Conservation (phyloP, 2,329 filamentous ascomycete species). For the Bipolaris sorokiniana region DNA sequence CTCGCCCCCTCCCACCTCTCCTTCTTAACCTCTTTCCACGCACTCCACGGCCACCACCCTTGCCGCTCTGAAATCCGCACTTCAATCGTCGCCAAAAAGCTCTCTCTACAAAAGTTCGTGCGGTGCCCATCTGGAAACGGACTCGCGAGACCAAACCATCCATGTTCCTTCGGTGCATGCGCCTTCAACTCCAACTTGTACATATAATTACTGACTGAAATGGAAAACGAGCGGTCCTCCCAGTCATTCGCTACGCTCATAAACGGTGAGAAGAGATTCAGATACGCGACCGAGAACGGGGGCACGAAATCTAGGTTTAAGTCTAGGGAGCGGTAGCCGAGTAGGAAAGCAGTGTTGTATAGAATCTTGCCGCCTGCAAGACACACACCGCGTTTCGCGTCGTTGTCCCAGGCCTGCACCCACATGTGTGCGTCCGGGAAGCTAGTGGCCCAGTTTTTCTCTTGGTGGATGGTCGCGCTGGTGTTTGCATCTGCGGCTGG, state of each 20-base stretch:
- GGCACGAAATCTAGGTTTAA: conserved; percentile 53
- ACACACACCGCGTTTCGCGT: conserved; percentile 32
- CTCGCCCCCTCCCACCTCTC: conserved; percentile 53
- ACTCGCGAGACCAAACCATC: conserved; percentile 54
- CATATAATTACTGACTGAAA: conserved; percentile 49
- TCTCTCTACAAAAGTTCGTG: conserved; percentile 54
- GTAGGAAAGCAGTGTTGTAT: conserved; percentile 52
- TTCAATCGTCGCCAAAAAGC: conserved; percentile 54
- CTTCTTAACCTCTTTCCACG: conserved; percentile 50
- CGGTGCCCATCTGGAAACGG: conserved; percentile 57
- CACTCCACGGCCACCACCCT: conserved; percentile 41
- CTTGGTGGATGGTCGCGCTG: conserved; percentile 53
- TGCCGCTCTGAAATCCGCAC: conserved; percentile 51
- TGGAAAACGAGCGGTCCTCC: conserved; percentile 47
- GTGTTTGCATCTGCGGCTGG: conserved; percentile 39
- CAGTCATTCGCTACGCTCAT: conserved; percentile 52
- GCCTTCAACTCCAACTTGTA: conserved; percentile 52
- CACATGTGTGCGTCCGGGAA: conserved; percentile 54
- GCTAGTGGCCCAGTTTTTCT: conserved; percentile 59
- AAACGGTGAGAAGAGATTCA: conserved; percentile 49
- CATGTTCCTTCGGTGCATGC: conserved; percentile 49
- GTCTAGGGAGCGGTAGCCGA: conserved; percentile 52
- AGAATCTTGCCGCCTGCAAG: conserved; percentile 45
- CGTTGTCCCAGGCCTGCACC: conserved; percentile 39
- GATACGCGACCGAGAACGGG: conserved; percentile 49